phyloP scores from a whole-genome alignment of 2,329 filamentous ascomycete genomes.

The Periconia macrospinosa region DNA sequence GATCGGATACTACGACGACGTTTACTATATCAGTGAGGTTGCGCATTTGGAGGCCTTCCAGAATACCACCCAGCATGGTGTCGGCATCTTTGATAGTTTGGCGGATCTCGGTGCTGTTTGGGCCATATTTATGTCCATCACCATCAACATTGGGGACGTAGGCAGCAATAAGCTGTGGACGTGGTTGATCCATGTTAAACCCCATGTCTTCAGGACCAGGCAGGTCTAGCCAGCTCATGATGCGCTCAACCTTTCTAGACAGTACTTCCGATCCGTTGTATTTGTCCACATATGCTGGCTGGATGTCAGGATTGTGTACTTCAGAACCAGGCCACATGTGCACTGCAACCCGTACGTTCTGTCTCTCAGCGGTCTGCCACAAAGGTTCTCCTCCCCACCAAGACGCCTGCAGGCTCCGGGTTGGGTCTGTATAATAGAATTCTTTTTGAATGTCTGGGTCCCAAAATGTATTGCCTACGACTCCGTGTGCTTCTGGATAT shows the following conservation, averaged over 20 bases:
- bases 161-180: conserved; percentile 88
- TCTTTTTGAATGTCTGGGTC: conserved; percentile 75
- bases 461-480: conserved; percentile 95
- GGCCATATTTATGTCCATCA: conserved; percentile 85
- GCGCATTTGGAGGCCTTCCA: conserved; percentile 73
- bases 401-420: conserved; percentile 75
- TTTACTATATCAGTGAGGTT: conserved; percentile 92
- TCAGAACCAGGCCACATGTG: conserved; percentile 99
- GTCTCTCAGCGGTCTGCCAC: conserved; percentile 88
- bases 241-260: conserved; percentile 72
- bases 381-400: conserved; percentile 97
- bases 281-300: conserved; percentile 80
- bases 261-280: conserved; percentile 80
- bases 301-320: conserved; percentile 73
- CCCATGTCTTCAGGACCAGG: conserved; percentile 68
- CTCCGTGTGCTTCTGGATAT: conserved; percentile 88
- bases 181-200: conserved; percentile 52
- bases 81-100: conserved; percentile 79
- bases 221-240: conserved; percentile 82
- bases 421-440: conserved; percentile 84
- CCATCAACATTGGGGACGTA: conserved; percentile 93
- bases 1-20: conserved; percentile 92
- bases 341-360: conserved; percentile 76
- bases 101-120: conserved; percentile 90
- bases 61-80: conserved; percentile 75